phyloP scores from a whole-genome alignment of 345 rosid species.

The Camelina laxa region DNA sequence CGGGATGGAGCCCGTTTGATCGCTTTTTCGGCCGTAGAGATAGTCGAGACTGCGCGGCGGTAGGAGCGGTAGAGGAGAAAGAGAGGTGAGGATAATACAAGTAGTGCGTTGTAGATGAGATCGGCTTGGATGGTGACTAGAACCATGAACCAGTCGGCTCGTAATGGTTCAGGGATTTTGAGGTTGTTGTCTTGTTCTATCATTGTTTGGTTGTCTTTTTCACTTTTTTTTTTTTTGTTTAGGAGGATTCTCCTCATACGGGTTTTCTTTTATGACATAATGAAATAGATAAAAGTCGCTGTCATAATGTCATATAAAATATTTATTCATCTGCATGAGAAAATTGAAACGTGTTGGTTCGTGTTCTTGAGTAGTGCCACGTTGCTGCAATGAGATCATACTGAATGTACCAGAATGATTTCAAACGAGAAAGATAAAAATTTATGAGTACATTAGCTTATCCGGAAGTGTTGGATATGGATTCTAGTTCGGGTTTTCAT shows the following conservation, averaged over 20 bases:
- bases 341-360: conserved; percentile 38
- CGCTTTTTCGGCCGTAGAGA: conserved; percentile 46
- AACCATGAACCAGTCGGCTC: conserved; percentile 51
- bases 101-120: conserved; percentile 54
- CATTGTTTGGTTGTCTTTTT: conserved; percentile 10
- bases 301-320: not conserved
- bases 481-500: conserved; percentile 4
- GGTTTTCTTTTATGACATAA: conserved; percentile 12
- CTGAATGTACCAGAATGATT: conserved; percentile 24
- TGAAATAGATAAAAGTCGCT: conserved; percentile 30
- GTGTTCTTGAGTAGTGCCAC: conserved; percentile 39
- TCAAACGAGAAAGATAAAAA: too few relatives aligned
- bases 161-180: conserved; percentile 38
- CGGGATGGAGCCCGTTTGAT: conserved; percentile 44
- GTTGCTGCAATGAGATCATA: conserved; percentile 38
- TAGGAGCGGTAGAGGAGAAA: conserved; percentile 55
- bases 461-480: conserved; percentile 32
- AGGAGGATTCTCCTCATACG: conserved; percentile 10
- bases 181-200: conserved; percentile 33
- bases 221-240: not conserved
- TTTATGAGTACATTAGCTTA: not conserved
- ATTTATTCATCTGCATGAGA: conserved; percentile 29
- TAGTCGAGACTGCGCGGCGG: conserved; percentile 52
- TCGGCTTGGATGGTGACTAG: conserved; percentile 58
- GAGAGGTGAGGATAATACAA: conserved; percentile 57